Base-by-base conservation (phyloP, 176 grass and related monocot species). In the Dactylis glomerata region DNA sequence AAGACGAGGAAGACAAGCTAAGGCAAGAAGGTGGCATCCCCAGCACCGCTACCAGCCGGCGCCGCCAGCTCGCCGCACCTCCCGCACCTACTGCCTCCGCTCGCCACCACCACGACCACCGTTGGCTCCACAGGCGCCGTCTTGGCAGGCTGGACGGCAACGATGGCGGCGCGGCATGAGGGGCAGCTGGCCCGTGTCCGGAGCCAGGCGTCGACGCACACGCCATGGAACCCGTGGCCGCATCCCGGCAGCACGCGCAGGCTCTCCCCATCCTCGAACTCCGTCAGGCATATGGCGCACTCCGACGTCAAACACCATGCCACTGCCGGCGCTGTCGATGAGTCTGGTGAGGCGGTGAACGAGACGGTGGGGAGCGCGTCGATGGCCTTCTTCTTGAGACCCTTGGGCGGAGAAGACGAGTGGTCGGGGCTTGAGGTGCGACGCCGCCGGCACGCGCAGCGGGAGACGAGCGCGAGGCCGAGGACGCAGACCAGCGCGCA, bases 201-300 rank as follows among this genome's bases (percentile, higher is more conserved):
- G 27, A 94, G 84, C 90, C 87, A 94, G 64, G 63, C 87, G 78
- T 94, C 90, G 33, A 94, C 49, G 57, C 87, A 94, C 10, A 27
- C 66, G 3, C 83, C 81, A 54, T 92, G 92, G 50, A 94, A 94
- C 8, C n/a, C 56, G 32, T 94, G 92, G 32, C 81, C 77, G 42
- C 90, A 92, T 58, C 84, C 38, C 46, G 90, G 87, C 49, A 92
- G 81, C 63, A 87, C 87, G 66, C 90, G 69, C 38, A 94, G 15
- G 5, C 41, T 31, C 41, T 89, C 87, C 32, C 90, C 80, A 0
- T 80, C 84, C 3, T 50, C 75, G 82, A 92, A 92, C 30, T 92
- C 68, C 4, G 75, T 68, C 0, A 92, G 62, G 73, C 90, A 92
- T 58, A 92, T 87, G 3, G 51, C 79, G 46, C 90, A 89, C 40